Percentiles rank a stretch among this genome's conserved stretches.
These are phyloP conservation scores for Phylloporus arenicola DNA, from an alignment of 768 basidiomycete species.

Conservation along the genomic window DNA sequence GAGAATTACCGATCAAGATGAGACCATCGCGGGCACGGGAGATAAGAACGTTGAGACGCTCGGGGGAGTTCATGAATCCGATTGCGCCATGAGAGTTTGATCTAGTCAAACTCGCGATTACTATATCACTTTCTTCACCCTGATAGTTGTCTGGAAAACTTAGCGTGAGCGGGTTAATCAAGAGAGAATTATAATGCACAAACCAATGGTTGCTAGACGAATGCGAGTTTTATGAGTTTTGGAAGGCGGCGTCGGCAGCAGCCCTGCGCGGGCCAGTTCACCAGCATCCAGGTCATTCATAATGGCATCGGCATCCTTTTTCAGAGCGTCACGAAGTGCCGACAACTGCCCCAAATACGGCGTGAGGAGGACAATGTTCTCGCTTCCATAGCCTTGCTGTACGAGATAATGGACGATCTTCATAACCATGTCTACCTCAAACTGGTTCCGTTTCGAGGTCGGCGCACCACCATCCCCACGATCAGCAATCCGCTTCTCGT, in stretches of 20 bases:
- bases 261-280: slow-evolving; percentile 54
- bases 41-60: slow-evolving; percentile 65
- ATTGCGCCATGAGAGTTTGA: slow-evolving; percentile 54
- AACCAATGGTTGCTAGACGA: slow-evolving; percentile 63
- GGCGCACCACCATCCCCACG: slow-evolving; percentile 40
- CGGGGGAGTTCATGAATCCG: slow-evolving; percentile 67
- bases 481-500: slow-evolving; percentile 37
- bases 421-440: slow-evolving; percentile 58
- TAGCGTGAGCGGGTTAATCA: background rate
- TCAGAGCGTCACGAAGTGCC: background rate
- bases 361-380: slow-evolving; percentile 58
- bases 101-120: slow-evolving; percentile 55
- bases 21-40: slow-evolving; percentile 63
- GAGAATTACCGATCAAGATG: slow-evolving; percentile 60
- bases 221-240: slow-evolving; percentile 41
- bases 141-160: slow-evolving; percentile 60
- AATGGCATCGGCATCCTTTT: background rate
- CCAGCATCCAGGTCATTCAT: slow-evolving; percentile 32
- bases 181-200: slow-evolving; percentile 1
- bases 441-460: slow-evolving; percentile 57
- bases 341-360: slow-evolving; percentile 58
- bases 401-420: slow-evolving; percentile 60
- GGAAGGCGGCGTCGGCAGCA: slow-evolving; percentile 33
- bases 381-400: slow-evolving; percentile 63
- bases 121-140: slow-evolving; percentile 69